Evolutionary conservation across 164 flowering plant species (phyloP), one percentile per base, ranked within the genome.

Genomic region (Cinnamomum micranthum): DNA sequence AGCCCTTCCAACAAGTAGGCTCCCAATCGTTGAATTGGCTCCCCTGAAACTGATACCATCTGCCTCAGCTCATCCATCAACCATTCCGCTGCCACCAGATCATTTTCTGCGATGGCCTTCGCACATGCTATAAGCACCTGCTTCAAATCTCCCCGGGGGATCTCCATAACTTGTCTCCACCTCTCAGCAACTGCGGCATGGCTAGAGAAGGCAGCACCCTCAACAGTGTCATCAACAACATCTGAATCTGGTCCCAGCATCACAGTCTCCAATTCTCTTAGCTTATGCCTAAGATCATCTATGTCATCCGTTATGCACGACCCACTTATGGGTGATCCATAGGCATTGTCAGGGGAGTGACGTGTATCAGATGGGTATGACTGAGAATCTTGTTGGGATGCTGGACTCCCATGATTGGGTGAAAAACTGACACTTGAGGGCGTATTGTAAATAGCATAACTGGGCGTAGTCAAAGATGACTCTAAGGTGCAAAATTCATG

Each of bases 1-100:
- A 92, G 87, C 24, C 93, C 94, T 81, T 92, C 97, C 80, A 88
- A 71, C 89, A 90, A 81, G 82, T 92, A 92, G 2, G 97, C 97
- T 64, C 90, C 97, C 59, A 92, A 74, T 28, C 97, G 79, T 70
- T 92, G 90, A 31, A 90, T 75, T 27, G 97, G 97, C 33, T 89
- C 90, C 15, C 94, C 97, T 15, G 87, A 89, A 31, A 92, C 94
- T 22, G 97, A 92, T 13, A 92, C 97, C 91, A 91, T 85, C 69
- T 80, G 84, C 33, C 86, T 89, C 74, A 89, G 74, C 71, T 84
- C 89, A 25, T 83, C 73, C 75, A 91, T 85, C 79, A 87, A 80
- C 85, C 87, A 86, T 25, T 88, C 91, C 14, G 85, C 78, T 3
- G 77, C 78, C 12, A 70, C 23, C 73, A 74, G 55, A 80, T 92